A percentile compares a stretch with the other conserved stretches of the same genome.
phyloP scores from a whole-genome alignment of 331 rosid genomes.

The Spiraea crenata region DNA sequence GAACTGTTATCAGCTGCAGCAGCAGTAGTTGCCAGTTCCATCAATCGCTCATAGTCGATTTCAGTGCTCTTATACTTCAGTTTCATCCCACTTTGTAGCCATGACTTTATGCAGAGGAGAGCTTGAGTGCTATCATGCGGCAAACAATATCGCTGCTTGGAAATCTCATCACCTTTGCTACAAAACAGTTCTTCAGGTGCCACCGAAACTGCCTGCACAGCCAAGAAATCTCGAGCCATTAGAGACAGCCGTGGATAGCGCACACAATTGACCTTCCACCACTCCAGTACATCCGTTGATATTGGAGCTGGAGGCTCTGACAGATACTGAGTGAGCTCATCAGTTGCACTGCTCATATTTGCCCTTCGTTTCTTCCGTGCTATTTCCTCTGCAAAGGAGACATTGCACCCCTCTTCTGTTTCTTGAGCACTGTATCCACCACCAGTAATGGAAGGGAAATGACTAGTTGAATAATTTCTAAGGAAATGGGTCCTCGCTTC shows the following conservation, averaged over 20 bases:
- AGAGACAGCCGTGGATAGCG: constrained; percentile 89
- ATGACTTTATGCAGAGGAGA: constrained; percentile 78
- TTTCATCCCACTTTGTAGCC: constrained; percentile 81
- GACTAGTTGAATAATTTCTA: constrained; percentile 63
- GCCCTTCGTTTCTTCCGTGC: constrained; percentile 90
- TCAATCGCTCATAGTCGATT: constrained; percentile 81
- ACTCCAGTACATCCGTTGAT: constrained; percentile 88
- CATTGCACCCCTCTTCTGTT: constrained; percentile 72
- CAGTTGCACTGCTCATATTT: constrained; percentile 65
- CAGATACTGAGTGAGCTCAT: constrained; percentile 90
- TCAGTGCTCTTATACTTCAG: constrained; percentile 67
- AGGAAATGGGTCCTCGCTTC: constrained; percentile 85
- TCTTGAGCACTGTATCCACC: constrained; percentile 66
- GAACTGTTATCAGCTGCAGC: constrained; percentile 44
- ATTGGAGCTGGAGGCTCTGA: constrained; percentile 86
- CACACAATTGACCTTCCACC: constrained; percentile 90
- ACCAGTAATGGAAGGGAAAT: constrained; percentile 67
- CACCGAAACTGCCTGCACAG: constrained; percentile 82
- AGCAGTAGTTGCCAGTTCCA: constrained; percentile 66
- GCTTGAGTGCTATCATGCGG: constrained; percentile 68
- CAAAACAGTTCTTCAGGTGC: constrained; percentile 88
- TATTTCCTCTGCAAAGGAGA: constrained; percentile 94
- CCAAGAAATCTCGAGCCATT: constrained; percentile 94
- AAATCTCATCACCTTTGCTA: constrained; percentile 71
- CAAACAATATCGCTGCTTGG: constrained; percentile 73